A percentile compares a stretch with the other conserved stretches of the same genome.
Conservation (phyloP, 2,329 filamentous ascomycete genomes). For the Dactylellina sp. region DNA sequence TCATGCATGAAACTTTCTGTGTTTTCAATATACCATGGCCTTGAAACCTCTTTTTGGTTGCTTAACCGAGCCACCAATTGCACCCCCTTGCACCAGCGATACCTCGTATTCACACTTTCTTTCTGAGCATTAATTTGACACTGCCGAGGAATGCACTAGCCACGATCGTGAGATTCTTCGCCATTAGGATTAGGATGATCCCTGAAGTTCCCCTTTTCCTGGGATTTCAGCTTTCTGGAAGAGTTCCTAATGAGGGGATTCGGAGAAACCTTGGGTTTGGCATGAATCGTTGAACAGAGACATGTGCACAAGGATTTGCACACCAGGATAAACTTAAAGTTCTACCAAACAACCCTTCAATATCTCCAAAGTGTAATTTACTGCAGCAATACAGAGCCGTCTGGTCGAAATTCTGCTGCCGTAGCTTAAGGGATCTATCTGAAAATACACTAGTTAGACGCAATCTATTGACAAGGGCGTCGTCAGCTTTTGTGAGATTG, state of each 20-base stretch:
- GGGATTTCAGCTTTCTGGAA: background rate
- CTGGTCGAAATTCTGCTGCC: too few relatives aligned
- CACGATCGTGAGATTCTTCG: slow-evolving; percentile 23
- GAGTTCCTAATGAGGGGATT: slow-evolving; percentile 1
- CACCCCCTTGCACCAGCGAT: slow-evolving; percentile 4
- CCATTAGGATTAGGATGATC: slow-evolving; percentile 37
- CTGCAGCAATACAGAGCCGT: too few relatives aligned
- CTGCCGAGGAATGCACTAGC: slow-evolving; percentile 24
- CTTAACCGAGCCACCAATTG: slow-evolving; percentile 21
- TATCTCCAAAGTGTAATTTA: too few relatives aligned
- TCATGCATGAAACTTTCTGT: slow-evolving; percentile 29
- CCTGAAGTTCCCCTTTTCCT: slow-evolving; percentile 8
- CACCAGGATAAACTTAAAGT: too few relatives aligned
- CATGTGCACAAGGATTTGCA: too few relatives aligned
- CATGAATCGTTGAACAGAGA: too few relatives aligned
- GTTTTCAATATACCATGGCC: slow-evolving; percentile 26
- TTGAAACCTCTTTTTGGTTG: slow-evolving; percentile 35
- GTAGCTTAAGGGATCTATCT: too few relatives aligned
- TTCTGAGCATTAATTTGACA: slow-evolving; percentile 26
- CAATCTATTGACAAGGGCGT: too few relatives aligned
- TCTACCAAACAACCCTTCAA: too few relatives aligned
- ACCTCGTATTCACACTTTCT: slow-evolving; percentile 33
- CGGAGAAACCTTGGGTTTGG: too few relatives aligned
- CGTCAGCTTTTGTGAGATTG: too few relatives aligned
- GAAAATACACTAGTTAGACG: too few relatives aligned